phyloP scores from a whole-genome alignment of 129 eudicot species.

The Lactuca saligna region DNA sequence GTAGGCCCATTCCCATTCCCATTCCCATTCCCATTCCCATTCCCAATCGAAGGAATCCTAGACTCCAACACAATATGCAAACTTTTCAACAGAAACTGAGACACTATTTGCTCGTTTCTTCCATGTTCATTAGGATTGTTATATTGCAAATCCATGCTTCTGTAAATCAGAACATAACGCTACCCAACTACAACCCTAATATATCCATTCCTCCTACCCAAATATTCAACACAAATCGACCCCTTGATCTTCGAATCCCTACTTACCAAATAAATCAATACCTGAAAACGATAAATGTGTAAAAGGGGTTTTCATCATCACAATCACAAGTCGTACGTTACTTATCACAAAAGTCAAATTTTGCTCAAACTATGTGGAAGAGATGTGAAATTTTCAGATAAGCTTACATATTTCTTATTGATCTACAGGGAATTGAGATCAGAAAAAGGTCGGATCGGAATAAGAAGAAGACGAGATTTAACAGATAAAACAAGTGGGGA shows the following conservation, averaged over 20 bases:
- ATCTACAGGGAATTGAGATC: neutral
- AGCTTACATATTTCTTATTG: neutral
- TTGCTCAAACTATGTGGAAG: neutral
- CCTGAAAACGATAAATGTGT: slow-evolving; percentile 14
- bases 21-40: too few relatives aligned
- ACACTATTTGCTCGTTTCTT: slow-evolving; percentile 75
- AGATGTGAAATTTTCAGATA: neutral
- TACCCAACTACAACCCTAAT: slow-evolving; percentile 18
- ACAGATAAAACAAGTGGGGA: neutral
- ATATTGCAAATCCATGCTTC: slow-evolving; percentile 67
- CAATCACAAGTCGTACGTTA: neutral
- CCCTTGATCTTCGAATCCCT: neutral
- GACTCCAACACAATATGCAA: slow-evolving; percentile 85
- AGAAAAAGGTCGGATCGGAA: neutral
- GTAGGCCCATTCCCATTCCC: slow-evolving; percentile 3
- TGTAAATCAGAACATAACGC: slow-evolving; percentile 9
- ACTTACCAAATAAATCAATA: slow-evolving; percentile 1
- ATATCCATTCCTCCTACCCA: neutral
- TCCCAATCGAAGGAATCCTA: slow-evolving; percentile 69
- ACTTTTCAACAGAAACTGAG: slow-evolving; percentile 78
- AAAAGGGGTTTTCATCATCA: neutral
- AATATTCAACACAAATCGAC: neutral
- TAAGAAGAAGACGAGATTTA: neutral
- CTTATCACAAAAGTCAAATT: neutral
- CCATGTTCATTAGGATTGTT: slow-evolving; percentile 54